A percentile compares a stretch with the other conserved stretches of the same genome.
Conservation (phyloP, 345 rosid species). For the Bruguiera gymnorhiza region DNA sequence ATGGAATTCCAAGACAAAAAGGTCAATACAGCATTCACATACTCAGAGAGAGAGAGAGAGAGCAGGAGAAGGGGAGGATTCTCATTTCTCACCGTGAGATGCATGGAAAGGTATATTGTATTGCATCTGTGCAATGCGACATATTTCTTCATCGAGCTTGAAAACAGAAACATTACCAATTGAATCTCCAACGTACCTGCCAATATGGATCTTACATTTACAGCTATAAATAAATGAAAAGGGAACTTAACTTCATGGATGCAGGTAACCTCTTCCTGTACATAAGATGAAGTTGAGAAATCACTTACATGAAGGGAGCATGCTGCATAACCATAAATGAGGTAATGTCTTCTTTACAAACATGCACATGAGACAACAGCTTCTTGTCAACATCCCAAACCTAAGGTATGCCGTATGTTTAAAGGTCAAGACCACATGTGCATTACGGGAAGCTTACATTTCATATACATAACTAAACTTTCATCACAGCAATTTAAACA, state of each 20-base stretch:
- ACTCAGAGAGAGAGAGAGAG: too few species aligned
- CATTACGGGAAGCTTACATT: too few species aligned
- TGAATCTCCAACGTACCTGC: slow-evolving; percentile 80
- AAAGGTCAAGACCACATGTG: neutral
- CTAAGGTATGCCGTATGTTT: slow-evolving; percentile 22
- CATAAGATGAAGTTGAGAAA: slow-evolving; percentile 3
- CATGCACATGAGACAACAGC: slow-evolving; percentile 50
- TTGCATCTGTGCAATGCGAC: slow-evolving; percentile 45
- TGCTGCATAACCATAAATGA: slow-evolving; percentile 61
- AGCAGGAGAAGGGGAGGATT: neutral
- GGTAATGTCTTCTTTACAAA: slow-evolving; percentile 53
- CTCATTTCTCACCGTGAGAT: slow-evolving; percentile 54
- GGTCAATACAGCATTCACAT: too few species aligned
- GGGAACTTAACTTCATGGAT: neutral
- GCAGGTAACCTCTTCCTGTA: neutral
- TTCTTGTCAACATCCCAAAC: slow-evolving; percentile 86
- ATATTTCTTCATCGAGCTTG: slow-evolving; percentile 52
- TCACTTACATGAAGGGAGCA: slow-evolving; percentile 61
- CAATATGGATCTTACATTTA: slow-evolving; percentile 14
- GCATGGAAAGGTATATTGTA: slow-evolving; percentile 69
- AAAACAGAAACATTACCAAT: slow-evolving; percentile 66
- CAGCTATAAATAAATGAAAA: slow-evolving; percentile 6
- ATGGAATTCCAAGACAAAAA: too few species aligned
- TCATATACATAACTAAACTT: too few species aligned
- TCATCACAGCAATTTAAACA: neutral